These are phyloP conservation scores for Salix caprea DNA, from an alignment of 345 rosid genomes.

Conservation along the genomic window DNA sequence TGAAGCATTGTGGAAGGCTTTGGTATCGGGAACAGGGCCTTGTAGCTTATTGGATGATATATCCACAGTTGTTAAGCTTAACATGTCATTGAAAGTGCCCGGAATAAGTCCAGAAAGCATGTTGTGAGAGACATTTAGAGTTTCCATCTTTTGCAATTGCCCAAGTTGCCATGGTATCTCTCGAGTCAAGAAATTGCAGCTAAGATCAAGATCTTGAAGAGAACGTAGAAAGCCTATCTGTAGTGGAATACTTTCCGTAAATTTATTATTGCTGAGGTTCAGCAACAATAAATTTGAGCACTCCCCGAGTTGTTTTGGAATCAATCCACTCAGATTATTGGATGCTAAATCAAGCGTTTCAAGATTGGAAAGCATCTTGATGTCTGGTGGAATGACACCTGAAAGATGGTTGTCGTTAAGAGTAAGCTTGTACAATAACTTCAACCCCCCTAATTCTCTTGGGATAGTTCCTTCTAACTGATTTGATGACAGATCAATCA, in stretches of 20 bases:
- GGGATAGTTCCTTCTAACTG: no score
- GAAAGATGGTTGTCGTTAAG: no score
- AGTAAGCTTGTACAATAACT: no score
- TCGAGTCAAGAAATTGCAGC: neutral
- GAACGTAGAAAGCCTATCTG: neutral
- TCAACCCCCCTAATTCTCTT: no score
- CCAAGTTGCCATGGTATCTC: conserved; percentile 6
- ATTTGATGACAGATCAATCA: no score
- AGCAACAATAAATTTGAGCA: neutral
- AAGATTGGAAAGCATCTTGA: neutral
- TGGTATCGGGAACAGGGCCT: no score
- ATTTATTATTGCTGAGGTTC: neutral
- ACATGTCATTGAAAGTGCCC: neutral
- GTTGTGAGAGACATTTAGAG: neutral
- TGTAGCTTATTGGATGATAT: no score
- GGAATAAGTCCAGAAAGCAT: conserved; percentile 5
- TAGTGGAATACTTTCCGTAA: neutral
- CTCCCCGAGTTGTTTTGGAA: conserved; percentile 2
- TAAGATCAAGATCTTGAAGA: conserved; percentile 4
- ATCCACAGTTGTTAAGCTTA: no score
- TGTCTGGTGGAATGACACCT: no score
- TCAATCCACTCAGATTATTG: conserved; percentile 2
- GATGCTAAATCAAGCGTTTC: no score
- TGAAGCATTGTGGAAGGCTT: no score
- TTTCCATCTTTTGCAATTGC: no score